Percentiles rank a stretch among this genome's conserved stretches.
phyloP scores from a whole-genome alignment of 768 basidiomycete genomes.

The Boletus rubescentipes region DNA sequence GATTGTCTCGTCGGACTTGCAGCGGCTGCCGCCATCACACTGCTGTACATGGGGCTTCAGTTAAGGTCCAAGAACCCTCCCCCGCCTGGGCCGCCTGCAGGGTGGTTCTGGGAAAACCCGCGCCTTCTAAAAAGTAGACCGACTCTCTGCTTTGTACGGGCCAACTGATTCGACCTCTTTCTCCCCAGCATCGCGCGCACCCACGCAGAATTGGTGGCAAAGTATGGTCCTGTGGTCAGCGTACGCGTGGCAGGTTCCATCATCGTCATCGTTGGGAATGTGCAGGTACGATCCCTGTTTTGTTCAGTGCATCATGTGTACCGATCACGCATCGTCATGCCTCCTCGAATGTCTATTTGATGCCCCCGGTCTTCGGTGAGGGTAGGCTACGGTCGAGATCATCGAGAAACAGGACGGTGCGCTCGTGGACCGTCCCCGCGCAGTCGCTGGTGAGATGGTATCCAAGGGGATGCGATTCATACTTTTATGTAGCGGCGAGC shows the following conservation, averaged over 20 bases:
- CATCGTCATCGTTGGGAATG: constrained; percentile 20
- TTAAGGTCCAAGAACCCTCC: constrained; percentile 10
- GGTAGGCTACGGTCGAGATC: constrained; percentile 53
- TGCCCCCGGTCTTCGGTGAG: neutral
- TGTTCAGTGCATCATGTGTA: neutral
- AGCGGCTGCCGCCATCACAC: neutral
- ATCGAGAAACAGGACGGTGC: constrained; percentile 58
- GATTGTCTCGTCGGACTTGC: constrained; percentile 3
- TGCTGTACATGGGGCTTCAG: constrained; percentile 4
- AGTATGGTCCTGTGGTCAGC: constrained; percentile 58
- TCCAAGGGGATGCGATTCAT: constrained; percentile 52
- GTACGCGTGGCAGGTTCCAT: constrained; percentile 44
- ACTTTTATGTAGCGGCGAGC: constrained; percentile 47
- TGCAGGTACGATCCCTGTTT: constrained; percentile 14
- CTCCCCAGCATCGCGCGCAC: constrained; percentile 14
- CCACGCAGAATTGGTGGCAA: constrained; percentile 52
- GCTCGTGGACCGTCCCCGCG: constrained; percentile 49
- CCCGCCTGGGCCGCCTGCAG: constrained; percentile 27
- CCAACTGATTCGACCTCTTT: neutral
- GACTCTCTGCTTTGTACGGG: neutral
- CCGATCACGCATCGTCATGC: neutral
- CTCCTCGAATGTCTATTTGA: neutral
- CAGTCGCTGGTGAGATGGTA: constrained; percentile 51
- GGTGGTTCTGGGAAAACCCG: constrained; percentile 25
- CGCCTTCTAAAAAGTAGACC: constrained; percentile 19